Conservation (phyloP, 1,284 basidiomycete species). For the Entoloma clypeatum region DNA sequence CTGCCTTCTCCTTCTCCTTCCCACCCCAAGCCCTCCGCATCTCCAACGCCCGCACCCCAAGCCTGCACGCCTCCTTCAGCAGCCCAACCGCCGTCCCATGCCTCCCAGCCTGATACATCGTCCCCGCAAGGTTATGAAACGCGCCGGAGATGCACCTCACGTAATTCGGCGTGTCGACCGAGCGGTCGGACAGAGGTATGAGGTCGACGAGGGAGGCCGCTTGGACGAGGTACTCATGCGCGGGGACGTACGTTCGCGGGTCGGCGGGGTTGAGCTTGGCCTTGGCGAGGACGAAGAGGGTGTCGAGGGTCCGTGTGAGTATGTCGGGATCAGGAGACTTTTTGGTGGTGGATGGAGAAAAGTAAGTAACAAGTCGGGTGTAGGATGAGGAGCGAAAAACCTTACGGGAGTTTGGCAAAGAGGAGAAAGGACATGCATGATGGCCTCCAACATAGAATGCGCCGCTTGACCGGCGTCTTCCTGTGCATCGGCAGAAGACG, state of each 20-base stretch:
- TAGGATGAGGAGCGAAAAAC: not conserved
- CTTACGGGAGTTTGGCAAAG: conserved; percentile 22
- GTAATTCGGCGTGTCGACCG: conserved; percentile 46
- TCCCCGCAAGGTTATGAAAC: conserved; percentile 61
- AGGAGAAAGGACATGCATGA: conserved; percentile 29
- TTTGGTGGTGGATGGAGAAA: conserved; percentile 4
- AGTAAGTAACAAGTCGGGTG: not conserved
- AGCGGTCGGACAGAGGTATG: conserved; percentile 22
- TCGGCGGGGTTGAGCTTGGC: conserved; percentile 41
- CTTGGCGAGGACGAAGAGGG: conserved; percentile 57
- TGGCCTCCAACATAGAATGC: conserved; percentile 26
- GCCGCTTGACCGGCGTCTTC: conserved; percentile 9
- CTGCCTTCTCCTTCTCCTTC: conserved; percentile 25
- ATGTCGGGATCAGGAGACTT: conserved; percentile 34
- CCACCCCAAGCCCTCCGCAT: conserved; percentile 19
- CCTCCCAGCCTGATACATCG: conserved; percentile 56
- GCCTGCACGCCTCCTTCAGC: conserved; percentile 52
- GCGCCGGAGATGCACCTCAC: conserved; percentile 65
- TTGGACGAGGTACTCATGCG: conserved; percentile 46
- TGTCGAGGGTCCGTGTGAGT: conserved; percentile 53
- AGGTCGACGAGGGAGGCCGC: conserved; percentile 38
- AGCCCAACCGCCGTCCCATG: conserved; percentile 64
- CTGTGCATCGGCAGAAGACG: conserved; percentile 3
- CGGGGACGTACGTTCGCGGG: conserved; percentile 46
- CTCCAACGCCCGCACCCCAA: conserved; percentile 47